Evolutionary conservation across 1,284 basidiomycete species (phyloP), one percentile per base, ranked within the genome.

Genomic region (Rhodotorula sp.): DNA sequence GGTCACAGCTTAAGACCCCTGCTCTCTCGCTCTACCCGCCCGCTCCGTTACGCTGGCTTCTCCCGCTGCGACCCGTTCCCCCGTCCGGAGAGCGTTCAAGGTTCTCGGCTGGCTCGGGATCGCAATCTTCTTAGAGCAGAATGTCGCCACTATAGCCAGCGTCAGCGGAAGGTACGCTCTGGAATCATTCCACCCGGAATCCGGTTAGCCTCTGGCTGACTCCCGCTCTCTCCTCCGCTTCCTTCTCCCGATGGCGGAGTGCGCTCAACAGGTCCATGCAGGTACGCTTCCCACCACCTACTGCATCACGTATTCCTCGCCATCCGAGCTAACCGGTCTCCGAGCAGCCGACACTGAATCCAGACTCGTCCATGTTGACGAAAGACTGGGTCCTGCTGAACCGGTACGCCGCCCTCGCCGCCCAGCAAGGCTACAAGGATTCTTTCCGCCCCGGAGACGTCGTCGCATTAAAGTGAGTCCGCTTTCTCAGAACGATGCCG

Each of bases 321-420:
- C 26, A 5, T 14, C 10, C 10, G 38, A 43, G 38, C 38, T 43
- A 12, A 43, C 28, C 21, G 18, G 16, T 16, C 21, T 18, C 28
- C 58, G 59, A 4, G 21, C 76, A 81, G 80, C 83, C 81, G 43
- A 83, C 82, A 5, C 81, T 82, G 78, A 84, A 84, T 77, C 83
- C 83, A 1, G 78, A 83, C 66, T 73, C 77, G 3, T 78, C 79
- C 26, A 78, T 79, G 31, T 67, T 83, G 62, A 79, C 80, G 64
- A 78, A 80, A 56, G 85, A 86, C 73, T 80, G 85, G 3, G 83
- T 85, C 38, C 77, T 86, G 7, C 79, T 85, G n/a, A 83, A 85
- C 67, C 79, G 83, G 10, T 81, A 80, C 74, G 79, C 80, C 10
- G 77, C 81, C 2, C 75, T 70, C 31, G 63, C 60, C 10, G 67